Evolutionary conservation across 1,284 basidiomycete genomes (phyloP).

Genomic region (Apiotrichum gracile): DNA sequence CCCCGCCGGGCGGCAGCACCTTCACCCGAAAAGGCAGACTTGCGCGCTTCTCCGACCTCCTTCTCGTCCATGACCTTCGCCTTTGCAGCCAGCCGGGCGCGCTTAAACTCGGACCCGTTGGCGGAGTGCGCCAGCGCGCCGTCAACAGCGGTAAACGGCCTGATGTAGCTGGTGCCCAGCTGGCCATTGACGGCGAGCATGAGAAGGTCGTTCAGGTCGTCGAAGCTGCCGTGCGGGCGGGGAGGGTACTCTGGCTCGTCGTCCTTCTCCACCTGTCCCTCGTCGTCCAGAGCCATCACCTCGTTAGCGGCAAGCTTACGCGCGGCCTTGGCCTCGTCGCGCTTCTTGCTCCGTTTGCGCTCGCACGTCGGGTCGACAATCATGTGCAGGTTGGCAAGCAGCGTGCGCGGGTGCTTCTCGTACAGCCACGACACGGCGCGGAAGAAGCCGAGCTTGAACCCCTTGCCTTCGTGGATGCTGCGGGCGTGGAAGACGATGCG

Average conservation of each 20-base stretch:
- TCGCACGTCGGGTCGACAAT: constrained; percentile 28
- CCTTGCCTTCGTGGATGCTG: constrained; percentile 39
- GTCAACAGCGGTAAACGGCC: constrained; percentile 13
- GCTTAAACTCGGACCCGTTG: constrained; percentile 9
- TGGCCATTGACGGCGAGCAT: constrained; percentile 28
- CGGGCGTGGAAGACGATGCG: constrained; percentile 29
- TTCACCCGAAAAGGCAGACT: too few relatives aligned
- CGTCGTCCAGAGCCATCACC: constrained; percentile 19
- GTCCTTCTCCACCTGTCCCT: constrained; percentile 14
- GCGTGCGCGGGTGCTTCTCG: constrained; percentile 27
- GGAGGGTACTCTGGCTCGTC: constrained; percentile 18
- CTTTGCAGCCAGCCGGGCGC: constrained; percentile 4
- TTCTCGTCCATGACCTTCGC: constrained; percentile 10
- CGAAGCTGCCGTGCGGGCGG: constrained; percentile 31
- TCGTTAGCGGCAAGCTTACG: constrained; percentile 1
- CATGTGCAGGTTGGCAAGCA: constrained; percentile 26
- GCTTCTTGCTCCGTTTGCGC: constrained; percentile 15
- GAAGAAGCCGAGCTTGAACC: constrained; percentile 23
- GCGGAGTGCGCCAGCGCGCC: constrained; percentile 18
- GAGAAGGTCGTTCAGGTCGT: constrained; percentile 29
- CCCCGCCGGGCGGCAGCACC: too few relatives aligned
- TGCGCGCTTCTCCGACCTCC: background rate
- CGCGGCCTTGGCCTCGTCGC: constrained; percentile 14
- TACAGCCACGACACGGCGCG: constrained; percentile 26
- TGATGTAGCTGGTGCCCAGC: constrained; percentile 12